Percentiles rank a stretch among this genome's conserved stretches.
phyloP scores from a whole-genome alignment of 2,329 filamentous ascomycete species.

The Alternaria brassicae region DNA sequence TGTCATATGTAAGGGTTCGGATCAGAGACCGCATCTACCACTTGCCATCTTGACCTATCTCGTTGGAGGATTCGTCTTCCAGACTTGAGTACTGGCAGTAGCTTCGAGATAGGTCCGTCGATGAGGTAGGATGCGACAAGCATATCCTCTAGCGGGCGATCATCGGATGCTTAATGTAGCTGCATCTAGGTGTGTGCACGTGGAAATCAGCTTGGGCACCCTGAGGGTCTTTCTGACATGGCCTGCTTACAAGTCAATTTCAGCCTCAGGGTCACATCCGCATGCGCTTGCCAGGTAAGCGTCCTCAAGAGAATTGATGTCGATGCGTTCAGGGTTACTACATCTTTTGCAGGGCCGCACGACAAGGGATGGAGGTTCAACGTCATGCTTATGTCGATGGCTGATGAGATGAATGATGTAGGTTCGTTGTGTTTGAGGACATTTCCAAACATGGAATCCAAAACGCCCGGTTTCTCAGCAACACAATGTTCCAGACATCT shows the following conservation, averaged over 20 bases:
- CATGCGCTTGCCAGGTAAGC: not conserved
- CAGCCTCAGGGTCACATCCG: conserved; percentile 17
- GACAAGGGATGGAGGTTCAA: not conserved
- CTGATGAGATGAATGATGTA: not conserved
- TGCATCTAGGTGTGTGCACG: conserved; percentile 14
- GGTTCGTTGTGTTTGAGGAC: not conserved
- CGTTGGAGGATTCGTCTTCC: not conserved
- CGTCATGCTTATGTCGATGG: conserved; percentile 3
- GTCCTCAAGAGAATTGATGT: not conserved
- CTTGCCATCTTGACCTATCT: not conserved
- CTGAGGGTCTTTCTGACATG: conserved; percentile 13
- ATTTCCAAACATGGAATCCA: conserved; percentile 2
- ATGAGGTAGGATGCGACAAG: conserved; percentile 26
- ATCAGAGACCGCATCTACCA: not conserved
- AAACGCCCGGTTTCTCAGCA: not conserved
- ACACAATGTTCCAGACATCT: not conserved
- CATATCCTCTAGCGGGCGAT: conserved; percentile 31
- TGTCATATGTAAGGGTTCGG: not conserved
- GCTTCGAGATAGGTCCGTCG: conserved; percentile 1
- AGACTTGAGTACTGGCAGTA: not conserved
- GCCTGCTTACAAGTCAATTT: conserved; percentile 13
- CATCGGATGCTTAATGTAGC: conserved; percentile 25
- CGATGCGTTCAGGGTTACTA: not conserved
- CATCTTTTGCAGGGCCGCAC: not conserved
- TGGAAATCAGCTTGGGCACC: not conserved